Conservation (phyloP, 306 rosid genomes). For the Bauhinia variegata region DNA sequence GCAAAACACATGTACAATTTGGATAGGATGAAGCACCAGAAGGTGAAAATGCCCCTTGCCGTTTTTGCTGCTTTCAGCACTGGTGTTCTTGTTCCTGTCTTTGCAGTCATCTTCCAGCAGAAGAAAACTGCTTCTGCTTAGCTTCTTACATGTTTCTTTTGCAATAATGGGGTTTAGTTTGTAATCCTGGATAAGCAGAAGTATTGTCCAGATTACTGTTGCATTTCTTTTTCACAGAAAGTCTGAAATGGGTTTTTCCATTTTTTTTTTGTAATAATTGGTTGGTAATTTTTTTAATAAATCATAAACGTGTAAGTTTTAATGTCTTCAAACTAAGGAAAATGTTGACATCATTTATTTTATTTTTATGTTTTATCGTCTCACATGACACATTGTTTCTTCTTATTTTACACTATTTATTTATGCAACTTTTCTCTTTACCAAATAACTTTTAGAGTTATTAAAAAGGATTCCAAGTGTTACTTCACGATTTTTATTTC, state of each 20-base stretch:
- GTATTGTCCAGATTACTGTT: constrained; percentile 27
- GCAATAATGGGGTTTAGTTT: constrained; percentile 32
- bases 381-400: too few species aligned
- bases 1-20: constrained; percentile 61
- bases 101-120: constrained; percentile 60
- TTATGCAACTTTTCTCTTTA: too few species aligned
- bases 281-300: not conserved
- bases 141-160: constrained; percentile 6
- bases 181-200: constrained; percentile 35
- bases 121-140: constrained; percentile 58
- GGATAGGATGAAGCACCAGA: constrained; percentile 51
- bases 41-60: constrained; percentile 57
- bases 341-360: too few species aligned
- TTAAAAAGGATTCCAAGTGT: too few species aligned
- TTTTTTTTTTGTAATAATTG: constrained; percentile 40
- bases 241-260: constrained; percentile 39
- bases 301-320: too few species aligned
- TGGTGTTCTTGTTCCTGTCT: constrained; percentile 54
- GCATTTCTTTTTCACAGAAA: constrained; percentile 35
- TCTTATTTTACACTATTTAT: too few species aligned
- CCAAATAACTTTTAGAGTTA: too few species aligned
- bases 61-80: constrained; percentile 57
- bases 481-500: too few species aligned
- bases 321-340: too few species aligned
- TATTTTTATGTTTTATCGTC: too few species aligned